Percentiles rank a stretch among this genome's conserved stretches.
Conservation (phyloP, 2,329 filamentous ascomycete genomes). For the Corynespora cassiicola region DNA sequence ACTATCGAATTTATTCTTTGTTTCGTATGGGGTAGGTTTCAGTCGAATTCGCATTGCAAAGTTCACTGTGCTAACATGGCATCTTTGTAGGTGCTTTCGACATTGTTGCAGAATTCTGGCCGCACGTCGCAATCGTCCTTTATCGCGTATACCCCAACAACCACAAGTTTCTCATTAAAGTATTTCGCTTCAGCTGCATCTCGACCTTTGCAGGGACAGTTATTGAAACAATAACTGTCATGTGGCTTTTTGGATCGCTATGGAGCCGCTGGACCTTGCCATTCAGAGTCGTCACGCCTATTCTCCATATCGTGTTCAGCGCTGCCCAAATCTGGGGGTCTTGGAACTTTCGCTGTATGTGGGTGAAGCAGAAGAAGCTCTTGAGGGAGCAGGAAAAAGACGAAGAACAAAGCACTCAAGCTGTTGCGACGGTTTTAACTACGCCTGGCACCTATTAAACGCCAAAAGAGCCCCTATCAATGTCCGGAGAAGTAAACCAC, state of each 20-base stretch:
- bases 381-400: conserved; percentile 9
- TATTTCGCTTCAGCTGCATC: conserved; percentile 47
- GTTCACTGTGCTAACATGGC: not conserved
- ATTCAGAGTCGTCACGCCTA: conserved; percentile 53
- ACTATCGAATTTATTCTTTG: conserved; percentile 45
- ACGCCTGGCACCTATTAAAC: no score
- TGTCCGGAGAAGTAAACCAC: no score
- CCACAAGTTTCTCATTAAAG: conserved; percentile 47
- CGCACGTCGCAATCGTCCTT: conserved; percentile 54
- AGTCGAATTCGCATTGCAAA: not conserved
- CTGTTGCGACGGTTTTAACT: no score
- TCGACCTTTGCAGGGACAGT: conserved; percentile 48
- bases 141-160: conserved; percentile 50
- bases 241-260: conserved; percentile 52
- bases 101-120: conserved; percentile 54
- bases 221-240: conserved; percentile 51
- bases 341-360: conserved; percentile 51
- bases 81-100: conserved; percentile 52
- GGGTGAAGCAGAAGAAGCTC: conserved; percentile 25
- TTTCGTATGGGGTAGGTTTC: conserved; percentile 49
- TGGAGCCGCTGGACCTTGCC: conserved; percentile 52
- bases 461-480: no score
- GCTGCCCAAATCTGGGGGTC: conserved; percentile 53
- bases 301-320: conserved; percentile 52
- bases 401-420: no score